Evolutionary conservation across 805 yeast genomes (phyloP), one percentile per base, ranked within the genome.

Genomic region (Candida tammaniensis): DNA sequence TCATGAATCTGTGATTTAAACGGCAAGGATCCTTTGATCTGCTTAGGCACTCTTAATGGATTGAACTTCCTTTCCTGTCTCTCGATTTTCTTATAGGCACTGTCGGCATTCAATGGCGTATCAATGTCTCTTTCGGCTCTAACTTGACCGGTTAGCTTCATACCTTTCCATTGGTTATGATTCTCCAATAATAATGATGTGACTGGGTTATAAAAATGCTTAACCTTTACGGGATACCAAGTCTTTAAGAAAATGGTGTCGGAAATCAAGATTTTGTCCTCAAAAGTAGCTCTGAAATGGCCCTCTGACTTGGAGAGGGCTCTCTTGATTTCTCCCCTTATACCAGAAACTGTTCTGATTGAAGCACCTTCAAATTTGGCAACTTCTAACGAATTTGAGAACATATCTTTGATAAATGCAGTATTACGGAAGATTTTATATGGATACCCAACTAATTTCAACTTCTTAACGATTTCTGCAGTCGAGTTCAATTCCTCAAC

Each of bases 291-390:
- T 55, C 99, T 78, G 70, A 74, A 94, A 57, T 84, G 81, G 9
- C 99, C 99, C 33, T 91, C 98, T 0, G 97, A 96, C 48, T 85
- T 84, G 7, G 95, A 77, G 42, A 93, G 69, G 0, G 98, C 98
- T 44, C 97, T 73, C 59, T 93, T 93, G 50, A 93, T 91, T 59
- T 93, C 98, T 60, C 99, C 99, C 48, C 98, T 72, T 39, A 93
- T 87, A 40, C 99, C 98, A 6, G 96, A 86, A 4, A 93, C 98
- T 0, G 98, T 94, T 59, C 88, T 84, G 54, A 93, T 88, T 29
- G 88, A 82, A 0, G 98, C 98, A 39, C 99, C 99, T 66, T 93
- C 98, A 54, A 93, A 93, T 57, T 88, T 86, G 24, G 98, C 98
- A 38, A 91, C 96, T 64, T 93, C 99, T 61, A 93, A 70, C 0